Conservation (phyloP, 495 filamentous ascomycete genomes). For the Schizothecium vesticola region DNA sequence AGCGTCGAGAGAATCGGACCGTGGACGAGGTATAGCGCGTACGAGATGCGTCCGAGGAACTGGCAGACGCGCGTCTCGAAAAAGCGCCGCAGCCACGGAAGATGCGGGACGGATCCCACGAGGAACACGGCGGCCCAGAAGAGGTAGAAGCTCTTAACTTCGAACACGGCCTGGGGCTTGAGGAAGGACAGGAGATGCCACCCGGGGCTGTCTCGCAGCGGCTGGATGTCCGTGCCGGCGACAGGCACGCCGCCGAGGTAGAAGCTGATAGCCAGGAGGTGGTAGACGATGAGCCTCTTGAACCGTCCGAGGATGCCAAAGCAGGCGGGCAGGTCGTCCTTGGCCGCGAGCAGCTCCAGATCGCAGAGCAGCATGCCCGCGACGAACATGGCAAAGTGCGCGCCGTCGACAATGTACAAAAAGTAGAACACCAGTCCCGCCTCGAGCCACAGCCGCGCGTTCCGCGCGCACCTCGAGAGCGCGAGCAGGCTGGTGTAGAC, state of each 20-base stretch:
- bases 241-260: conserved; percentile 46
- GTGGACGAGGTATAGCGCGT: conserved; percentile 61
- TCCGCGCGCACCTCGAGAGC: conserved; percentile 30
- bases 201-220: conserved; percentile 33
- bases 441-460: conserved; percentile 32
- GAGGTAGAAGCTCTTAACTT: conserved; percentile 45
- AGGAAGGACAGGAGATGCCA: conserved; percentile 45
- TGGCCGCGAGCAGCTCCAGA: conserved; percentile 39
- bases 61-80: conserved; percentile 57
- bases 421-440: conserved; percentile 34
- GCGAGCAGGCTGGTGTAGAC: conserved; percentile 42
- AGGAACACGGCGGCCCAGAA: conserved; percentile 51
- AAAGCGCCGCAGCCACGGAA: conserved; percentile 43
- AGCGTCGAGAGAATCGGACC: conserved; percentile 49
- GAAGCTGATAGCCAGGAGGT: conserved; percentile 37
- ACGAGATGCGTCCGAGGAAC: conserved; percentile 61
- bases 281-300: conserved; percentile 42
- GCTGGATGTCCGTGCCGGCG: conserved; percentile 25
- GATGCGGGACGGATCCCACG: conserved; percentile 45
- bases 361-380: conserved; percentile 46
- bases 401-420: conserved; percentile 45
- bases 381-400: conserved; percentile 39
- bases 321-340: conserved; percentile 36
- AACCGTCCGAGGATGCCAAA: conserved; percentile 33
- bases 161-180: conserved; percentile 47